Base-by-base conservation (phyloP, 1,284 basidiomycete species). In the Apiotrichum gracile region DNA sequence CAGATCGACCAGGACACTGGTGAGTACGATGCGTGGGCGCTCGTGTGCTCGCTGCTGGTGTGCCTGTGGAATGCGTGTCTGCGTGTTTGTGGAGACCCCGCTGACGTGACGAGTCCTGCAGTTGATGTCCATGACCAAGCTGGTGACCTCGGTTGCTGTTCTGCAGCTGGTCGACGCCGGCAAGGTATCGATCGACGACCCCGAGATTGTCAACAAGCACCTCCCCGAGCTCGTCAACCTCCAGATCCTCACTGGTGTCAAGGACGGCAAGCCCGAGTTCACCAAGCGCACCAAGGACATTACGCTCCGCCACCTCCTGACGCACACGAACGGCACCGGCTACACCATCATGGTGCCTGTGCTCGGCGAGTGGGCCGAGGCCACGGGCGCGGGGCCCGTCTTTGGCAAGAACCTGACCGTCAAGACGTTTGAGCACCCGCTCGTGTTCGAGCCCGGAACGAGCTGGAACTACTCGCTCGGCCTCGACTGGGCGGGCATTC, bases 401-500 rank as follows among this genome's bases (percentile, higher is more conserved):
- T 53, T 63, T 38, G 54, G 55, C n/a, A 49, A 63, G 29, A 49
- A 59, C 26, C 51, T 58, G 12, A 42, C 60, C 7, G 51, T 63
- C 22, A 40, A 52, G 17, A 50, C 57, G 12, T 53, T 66, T 14
- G 45, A 47, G 25, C 41, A 53, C 16, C 64, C 67, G 0, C 55
- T 65, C 21, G 40, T 67, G 26, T 70, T 61, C 43, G 65, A 71
- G 46, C 68, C 69, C 1, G 69, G 69, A 5, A 59, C 60, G 1
- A 54, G 51, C 1, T 73, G 56, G 54, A 45, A 40, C 41, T 71
- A 72, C 59, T 47, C 51, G 6, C 54, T 60, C 25, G 66, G 67
- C 0, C 67, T 72, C 38, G 76, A 76, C 49, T 72, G 65, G 66
- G 57, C 62, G 8, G 72, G 66, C n/a, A 33, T 60, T 51, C 40